These are phyloP conservation scores for Pythium chondricola DNA, from an alignment of 352 stramenopile species.

Conservation along the genomic window DNA sequence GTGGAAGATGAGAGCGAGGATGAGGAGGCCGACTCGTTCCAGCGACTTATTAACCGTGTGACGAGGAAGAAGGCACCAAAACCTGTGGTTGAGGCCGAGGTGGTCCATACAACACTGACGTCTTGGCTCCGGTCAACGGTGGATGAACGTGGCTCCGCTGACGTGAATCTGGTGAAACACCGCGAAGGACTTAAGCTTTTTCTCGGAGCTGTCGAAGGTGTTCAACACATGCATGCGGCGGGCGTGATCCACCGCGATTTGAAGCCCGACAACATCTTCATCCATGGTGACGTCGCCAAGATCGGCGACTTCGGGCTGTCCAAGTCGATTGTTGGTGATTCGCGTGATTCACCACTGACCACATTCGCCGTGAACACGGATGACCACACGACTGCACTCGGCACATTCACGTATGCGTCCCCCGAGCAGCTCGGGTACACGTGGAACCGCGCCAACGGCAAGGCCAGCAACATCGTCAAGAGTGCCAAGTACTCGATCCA, in stretches of 20 bases:
- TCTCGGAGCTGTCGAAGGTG: conserved; percentile 51
- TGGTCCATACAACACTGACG: conserved; percentile 47
- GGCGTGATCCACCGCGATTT: conserved; percentile 26
- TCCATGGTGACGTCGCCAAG: conserved; percentile 22
- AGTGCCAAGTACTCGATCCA: conserved; percentile 77
- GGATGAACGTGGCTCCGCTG: conserved; percentile 26
- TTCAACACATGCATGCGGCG: conserved; percentile 70
- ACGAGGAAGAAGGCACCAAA: conserved; percentile 14
- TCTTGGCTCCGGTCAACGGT: conserved; percentile 67
- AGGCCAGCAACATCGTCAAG: conserved; percentile 37
- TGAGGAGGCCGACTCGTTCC: conserved; percentile 19
- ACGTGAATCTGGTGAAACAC: conserved; percentile 34
- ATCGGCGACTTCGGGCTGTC: conserved; percentile 33
- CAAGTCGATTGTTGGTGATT: conserved; percentile 21
- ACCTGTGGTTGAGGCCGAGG: neutral
- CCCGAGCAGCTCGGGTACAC: conserved; percentile 75
- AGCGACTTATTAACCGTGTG: conserved; percentile 35
- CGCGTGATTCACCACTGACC: neutral
- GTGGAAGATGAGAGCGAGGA: conserved; percentile 9
- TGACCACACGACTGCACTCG: conserved; percentile 72
- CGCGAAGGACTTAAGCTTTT: conserved; percentile 59
- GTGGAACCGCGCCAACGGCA: conserved; percentile 35
- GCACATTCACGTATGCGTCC: conserved; percentile 83
- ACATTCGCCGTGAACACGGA: conserved; percentile 1
- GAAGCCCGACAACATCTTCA: conserved; percentile 28